These are phyloP conservation scores for Escovopsis sp. DNA, from an alignment of 2,329 filamentous ascomycete genomes.

Conservation along the genomic window DNA sequence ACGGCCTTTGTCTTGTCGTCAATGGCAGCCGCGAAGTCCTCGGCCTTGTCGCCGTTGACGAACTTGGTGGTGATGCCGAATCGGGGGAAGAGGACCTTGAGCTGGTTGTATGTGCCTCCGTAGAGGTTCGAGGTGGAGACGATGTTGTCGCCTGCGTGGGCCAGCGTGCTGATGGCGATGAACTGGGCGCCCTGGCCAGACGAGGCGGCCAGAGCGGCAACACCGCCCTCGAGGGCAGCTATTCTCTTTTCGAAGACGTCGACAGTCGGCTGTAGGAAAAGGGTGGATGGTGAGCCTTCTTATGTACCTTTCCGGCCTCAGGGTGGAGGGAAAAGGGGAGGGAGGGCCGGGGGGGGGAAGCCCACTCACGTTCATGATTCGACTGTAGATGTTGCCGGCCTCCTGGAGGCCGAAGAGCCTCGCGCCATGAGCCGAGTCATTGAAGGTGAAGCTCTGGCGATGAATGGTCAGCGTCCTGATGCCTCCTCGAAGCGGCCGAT, in stretches of 20 bases:
- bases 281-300: not conserved
- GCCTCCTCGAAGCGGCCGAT: not conserved
- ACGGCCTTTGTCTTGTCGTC: constrained; percentile 89
- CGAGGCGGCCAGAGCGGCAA: constrained; percentile 67
- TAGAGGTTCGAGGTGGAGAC: constrained; percentile 82
- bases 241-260: constrained; percentile 95
- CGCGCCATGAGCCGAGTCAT: constrained; percentile 91
- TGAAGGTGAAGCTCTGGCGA: constrained; percentile 68
- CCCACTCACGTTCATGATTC: constrained; percentile 70
- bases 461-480: not conserved
- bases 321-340: too few relatives aligned
- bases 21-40: constrained; percentile 67
- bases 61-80: constrained; percentile 83
- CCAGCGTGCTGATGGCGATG: constrained; percentile 74
- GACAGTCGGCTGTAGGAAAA: constrained; percentile 57
- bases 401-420: constrained; percentile 94
- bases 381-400: constrained; percentile 93
- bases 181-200: constrained; percentile 89
- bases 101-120: constrained; percentile 92
- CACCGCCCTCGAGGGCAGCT: constrained; percentile 86
- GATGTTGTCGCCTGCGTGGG: constrained; percentile 81
- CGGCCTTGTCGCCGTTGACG: constrained; percentile 61
- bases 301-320: too few relatives aligned
- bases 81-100: constrained; percentile 82
- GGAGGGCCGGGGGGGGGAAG: not conserved